These are phyloP conservation scores for Russula foetens DNA, from an alignment of 768 basidiomycete species.

Conservation along the genomic window DNA sequence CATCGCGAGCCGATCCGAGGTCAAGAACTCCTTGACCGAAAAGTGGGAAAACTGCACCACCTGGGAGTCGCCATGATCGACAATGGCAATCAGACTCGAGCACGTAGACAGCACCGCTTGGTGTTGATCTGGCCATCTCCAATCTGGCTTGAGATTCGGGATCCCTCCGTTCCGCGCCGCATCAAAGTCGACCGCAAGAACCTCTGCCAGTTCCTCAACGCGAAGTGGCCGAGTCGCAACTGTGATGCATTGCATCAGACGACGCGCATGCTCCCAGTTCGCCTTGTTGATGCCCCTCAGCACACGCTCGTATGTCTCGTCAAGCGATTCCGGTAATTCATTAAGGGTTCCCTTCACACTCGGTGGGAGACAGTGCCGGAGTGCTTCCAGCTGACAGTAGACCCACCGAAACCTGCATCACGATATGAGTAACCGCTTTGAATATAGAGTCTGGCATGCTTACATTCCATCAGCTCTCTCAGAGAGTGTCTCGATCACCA, in stretches of 20 bases:
- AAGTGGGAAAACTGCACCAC: conserved; percentile 1
- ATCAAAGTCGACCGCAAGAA: not conserved
- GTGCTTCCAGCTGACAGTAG: not conserved
- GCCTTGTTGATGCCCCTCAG: not conserved
- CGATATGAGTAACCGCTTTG: not conserved
- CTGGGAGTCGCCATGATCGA: not conserved
- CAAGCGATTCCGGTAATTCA: not conserved
- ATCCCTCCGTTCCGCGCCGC: not conserved
- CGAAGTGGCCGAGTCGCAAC: not conserved
- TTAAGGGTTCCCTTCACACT: not conserved
- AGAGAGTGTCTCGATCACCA: not conserved
- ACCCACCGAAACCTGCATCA: not conserved
- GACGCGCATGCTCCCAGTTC: not conserved
- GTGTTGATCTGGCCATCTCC: not conserved
- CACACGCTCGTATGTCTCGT: not conserved
- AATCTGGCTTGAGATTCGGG: not conserved
- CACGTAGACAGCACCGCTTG: not conserved
- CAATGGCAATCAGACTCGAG: not conserved
- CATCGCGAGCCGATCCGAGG: not conserved
- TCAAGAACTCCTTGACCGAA: conserved; percentile 5
- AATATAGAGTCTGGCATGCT: not conserved
- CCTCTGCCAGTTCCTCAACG: not conserved
- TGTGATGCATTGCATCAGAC: not conserved
- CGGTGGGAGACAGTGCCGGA: not conserved
- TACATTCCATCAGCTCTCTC: not conserved